Evolutionary conservation across 108 stramenopile genomes (phyloP).

Genomic region (Chaetoceros muelleri): DNA sequence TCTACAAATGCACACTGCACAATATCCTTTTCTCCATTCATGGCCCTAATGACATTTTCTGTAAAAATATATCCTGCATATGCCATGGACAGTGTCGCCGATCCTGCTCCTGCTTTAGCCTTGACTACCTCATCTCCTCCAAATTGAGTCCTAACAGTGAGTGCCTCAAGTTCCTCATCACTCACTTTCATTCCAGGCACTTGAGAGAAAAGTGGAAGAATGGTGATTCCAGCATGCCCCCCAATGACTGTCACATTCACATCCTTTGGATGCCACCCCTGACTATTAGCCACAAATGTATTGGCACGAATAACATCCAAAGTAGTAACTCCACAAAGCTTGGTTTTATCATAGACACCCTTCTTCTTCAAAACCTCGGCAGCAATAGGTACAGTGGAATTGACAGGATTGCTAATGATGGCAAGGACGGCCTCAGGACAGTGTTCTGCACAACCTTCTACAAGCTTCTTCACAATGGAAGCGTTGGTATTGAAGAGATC

Average conservation of each 20-base stretch:
- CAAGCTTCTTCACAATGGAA: constrained; percentile 90
- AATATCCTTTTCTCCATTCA: constrained; percentile 80
- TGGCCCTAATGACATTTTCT: constrained; percentile 85
- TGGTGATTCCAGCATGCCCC: constrained; percentile 99
- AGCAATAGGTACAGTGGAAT: constrained; percentile 98
- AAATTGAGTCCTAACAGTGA: constrained; percentile 96
- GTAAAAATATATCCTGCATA: constrained; percentile 95
- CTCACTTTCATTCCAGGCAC: constrained; percentile 79
- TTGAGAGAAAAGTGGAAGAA: constrained; percentile 94
- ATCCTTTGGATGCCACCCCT: constrained; percentile 76
- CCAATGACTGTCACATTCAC: constrained; percentile 95
- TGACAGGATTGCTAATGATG: constrained; percentile 99
- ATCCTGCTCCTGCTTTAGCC: constrained; percentile 98
- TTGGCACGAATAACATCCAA: constrained; percentile 98
- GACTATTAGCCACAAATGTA: constrained; percentile 90
- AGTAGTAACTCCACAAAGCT: constrained; percentile 97
- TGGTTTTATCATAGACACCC: constrained; percentile 91
- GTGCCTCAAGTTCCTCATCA: constrained; percentile 78
- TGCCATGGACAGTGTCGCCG: constrained; percentile 97
- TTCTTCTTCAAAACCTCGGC: constrained; percentile 93
- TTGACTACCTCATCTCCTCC: constrained; percentile 99
- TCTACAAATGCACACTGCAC: constrained; percentile 95
- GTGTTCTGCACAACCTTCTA: constrained; percentile 89
- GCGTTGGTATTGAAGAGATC: constrained; percentile 95
- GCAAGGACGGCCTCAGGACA: constrained; percentile 95